Evolutionary conservation across 163 green algal species (phyloP), one percentile per base, ranked within the genome.

Genomic region (Coccomyxa subellipsoidea): DNA sequence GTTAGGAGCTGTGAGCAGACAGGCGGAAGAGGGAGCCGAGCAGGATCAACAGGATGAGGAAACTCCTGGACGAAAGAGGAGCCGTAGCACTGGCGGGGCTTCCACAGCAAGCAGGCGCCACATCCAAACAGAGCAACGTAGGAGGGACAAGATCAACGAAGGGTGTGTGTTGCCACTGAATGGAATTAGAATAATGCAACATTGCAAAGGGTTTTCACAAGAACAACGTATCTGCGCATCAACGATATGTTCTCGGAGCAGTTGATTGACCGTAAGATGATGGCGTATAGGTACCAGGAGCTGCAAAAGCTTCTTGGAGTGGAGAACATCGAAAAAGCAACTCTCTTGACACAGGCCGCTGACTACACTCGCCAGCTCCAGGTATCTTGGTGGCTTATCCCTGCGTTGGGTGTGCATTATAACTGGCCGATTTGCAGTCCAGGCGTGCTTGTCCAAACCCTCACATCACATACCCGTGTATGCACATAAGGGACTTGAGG

Each of bases 301-400:
- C 27, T 73, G 66, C 66, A 73, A 23, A 73, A 73, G 66, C n/a
- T 73, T 18, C 66, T 73, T 36, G 66, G 66, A 12, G 66, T 73
- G 75, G 81, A 84, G 53, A 84, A 81, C 35, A 35, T 81, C 12
- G 81, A 84, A 25, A 84, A 84, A 31, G 81, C 81, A 21, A 66
- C 34, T 21, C 38, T 84, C 25, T 54, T 84, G n/a, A 77, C 38
- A 36, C 59, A 78, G 54, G 77, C 59, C 21, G 77, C 54, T n/a
- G 54, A 81, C 54, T 84, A 84, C 81, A 81, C 80, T 9, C 69
- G 39, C 31, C 75, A 84, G 59, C 73, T 84, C 4, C 81, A 84
- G 81, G 81, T 81, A 59, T 59, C n/a, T n/a, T n/a, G n/a, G n/a
- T n/a, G n/a, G n/a, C n/a, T n/a, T n/a, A n/a, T n/a, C n/a, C n/a